Base-by-base conservation (phyloP, 2,329 filamentous ascomycete genomes). In the Dactylonectria macrodidyma region DNA sequence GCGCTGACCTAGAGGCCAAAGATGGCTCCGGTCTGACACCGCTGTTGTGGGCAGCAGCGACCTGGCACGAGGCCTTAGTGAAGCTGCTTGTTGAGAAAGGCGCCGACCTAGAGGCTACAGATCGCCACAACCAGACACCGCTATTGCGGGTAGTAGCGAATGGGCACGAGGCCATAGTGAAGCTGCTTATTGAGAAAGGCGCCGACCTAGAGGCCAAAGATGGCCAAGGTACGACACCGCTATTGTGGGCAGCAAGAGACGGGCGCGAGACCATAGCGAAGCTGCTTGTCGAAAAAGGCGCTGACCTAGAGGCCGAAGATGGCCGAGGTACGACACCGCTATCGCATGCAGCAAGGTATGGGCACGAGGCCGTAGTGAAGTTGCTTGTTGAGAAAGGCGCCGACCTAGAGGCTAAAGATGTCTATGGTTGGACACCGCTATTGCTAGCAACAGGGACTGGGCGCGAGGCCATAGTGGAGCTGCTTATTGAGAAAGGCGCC, bases 361-460 rank as follows among this genome's bases (percentile, higher is more conserved):
- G 57, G 41, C 22, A 50, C 16, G 47, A 47, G 38, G 48, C 24
- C n/a, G 12, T 60, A 3, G 62, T 30, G 16, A 47, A 50, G n/a
- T 56, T 60, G 30, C 62, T 65, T 34, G 19, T 65, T 14, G 38
- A 65, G 14, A 54, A 65, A 16, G 62, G 62, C 24, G 57, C 57
- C n/a, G 46, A 65, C 34, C 19, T 34, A 26, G 50, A 65, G 16
- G 46, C 62, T 6, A 52, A 26, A 41, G 47, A 36, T 55, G 22
- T 2, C 12, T 12, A 19, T 16, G 55, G 55, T 30, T 11, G 38
- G n/a, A 59, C 34, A 34, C 52, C 62, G 36, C 30, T 65, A 33
- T 55, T 8, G 14, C 14, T 12, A 11, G 55, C 55, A 46, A 16
- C 33, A 41, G 3, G 16, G 30, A 5, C 22, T n/a, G 52, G 34